Evolutionary conservation across 345 rosid species (phyloP).

Genomic region (Rhodomyrtus tomentosa): DNA sequence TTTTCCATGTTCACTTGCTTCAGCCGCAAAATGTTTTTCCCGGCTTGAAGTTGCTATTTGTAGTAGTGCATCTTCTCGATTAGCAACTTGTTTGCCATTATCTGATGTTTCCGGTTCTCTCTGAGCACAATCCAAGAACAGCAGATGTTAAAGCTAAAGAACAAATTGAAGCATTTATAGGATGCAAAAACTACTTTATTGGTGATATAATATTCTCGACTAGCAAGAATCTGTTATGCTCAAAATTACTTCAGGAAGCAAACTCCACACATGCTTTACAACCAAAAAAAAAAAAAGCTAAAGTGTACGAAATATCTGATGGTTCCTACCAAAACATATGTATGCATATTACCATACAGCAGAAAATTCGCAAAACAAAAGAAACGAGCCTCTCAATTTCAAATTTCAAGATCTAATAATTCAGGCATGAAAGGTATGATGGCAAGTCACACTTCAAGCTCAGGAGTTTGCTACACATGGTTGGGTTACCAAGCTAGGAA

Average conservation of each 20-base stretch:
- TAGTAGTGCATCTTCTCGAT: constrained; percentile 9
- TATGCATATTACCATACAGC: neutral
- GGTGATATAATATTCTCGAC: neutral
- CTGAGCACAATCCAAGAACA: constrained; percentile 12
- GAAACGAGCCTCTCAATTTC: neutral
- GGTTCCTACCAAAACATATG: neutral
- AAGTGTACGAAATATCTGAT: neutral
- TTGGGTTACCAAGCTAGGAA: neutral
- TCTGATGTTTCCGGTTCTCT: constrained; percentile 14
- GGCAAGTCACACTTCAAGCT: neutral
- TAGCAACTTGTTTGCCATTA: constrained; percentile 6
- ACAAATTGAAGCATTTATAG: neutral
- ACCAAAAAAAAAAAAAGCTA: neutral
- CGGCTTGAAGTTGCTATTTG: constrained; percentile 2
- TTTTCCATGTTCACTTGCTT: constrained; percentile 9
- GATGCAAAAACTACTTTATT: neutral
- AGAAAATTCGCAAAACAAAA: neutral
- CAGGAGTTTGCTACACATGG: neutral
- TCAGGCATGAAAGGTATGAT: neutral
- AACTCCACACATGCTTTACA: neutral
- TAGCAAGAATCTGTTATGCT: neutral
- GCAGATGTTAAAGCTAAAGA: neutral
- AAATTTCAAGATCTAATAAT: neutral
- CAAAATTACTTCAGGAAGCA: neutral
- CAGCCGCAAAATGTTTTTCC: constrained; percentile 5